Percentiles rank a stretch among this genome's conserved stretches.
Evolutionary conservation across 1,284 basidiomycete genomes (phyloP).

Genomic region (Xerocomus alliaceus): DNA sequence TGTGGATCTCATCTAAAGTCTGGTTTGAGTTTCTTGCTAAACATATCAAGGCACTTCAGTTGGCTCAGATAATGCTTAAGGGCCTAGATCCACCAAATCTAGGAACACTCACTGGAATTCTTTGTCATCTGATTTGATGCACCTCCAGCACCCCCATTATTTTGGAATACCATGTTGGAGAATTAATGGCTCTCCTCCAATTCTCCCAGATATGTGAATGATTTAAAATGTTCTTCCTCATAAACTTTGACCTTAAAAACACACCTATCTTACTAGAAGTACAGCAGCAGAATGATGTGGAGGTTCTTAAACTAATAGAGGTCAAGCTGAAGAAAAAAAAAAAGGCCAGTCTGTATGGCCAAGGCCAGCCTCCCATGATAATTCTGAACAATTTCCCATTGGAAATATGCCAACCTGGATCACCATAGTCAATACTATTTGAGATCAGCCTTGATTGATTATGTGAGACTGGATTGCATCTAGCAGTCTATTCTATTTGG

Average conservation of each 20-base stretch:
- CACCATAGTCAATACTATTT: background rate
- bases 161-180: constrained; percentile 10
- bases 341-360: background rate
- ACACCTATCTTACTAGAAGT: background rate
- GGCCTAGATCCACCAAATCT: background rate
- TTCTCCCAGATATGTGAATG: background rate
- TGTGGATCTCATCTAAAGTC: background rate
- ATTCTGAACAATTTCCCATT: background rate
- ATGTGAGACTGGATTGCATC: background rate
- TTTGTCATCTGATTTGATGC: constrained; percentile 16
- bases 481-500: background rate
- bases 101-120: background rate
- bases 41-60: background rate
- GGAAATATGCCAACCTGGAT: background rate
- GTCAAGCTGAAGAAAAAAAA: background rate
- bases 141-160: constrained; percentile 1
- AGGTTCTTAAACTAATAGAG: background rate
- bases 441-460: background rate
- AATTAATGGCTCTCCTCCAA: constrained; percentile 16
- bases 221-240: constrained; percentile 22
- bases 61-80: background rate
- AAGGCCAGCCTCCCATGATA: no score
- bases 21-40: background rate
- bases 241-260: constrained; percentile 3
- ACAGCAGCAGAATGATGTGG: background rate